These are phyloP conservation scores for Xylariaceae sp. DNA, from an alignment of 2,329 filamentous ascomycete genomes.

Conservation along the genomic window DNA sequence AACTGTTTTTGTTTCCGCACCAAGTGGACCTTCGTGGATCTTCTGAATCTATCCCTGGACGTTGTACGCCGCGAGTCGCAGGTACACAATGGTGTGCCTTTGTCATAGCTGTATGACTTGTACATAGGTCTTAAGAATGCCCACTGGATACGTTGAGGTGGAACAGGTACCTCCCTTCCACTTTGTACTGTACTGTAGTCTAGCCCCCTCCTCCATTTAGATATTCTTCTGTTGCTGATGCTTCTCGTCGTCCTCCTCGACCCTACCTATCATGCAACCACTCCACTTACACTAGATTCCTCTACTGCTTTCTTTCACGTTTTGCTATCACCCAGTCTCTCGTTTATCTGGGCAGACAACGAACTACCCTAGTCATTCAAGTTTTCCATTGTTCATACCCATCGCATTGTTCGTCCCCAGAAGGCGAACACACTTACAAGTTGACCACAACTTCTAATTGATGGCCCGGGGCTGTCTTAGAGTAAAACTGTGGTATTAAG, in stretches of 20 bases:
- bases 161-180: too few relatives aligned
- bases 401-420: neutral
- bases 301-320: neutral
- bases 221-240: too few relatives aligned
- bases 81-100: neutral
- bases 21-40: neutral
- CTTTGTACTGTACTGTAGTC: too few relatives aligned
- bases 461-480: constrained; percentile 42
- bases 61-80: neutral
- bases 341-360: constrained; percentile 34
- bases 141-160: too few relatives aligned
- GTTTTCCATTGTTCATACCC: constrained; percentile 11
- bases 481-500: constrained; percentile 17
- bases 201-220: too few relatives aligned
- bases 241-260: constrained; percentile 1
- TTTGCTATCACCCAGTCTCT: constrained; percentile 31
- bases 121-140: neutral
- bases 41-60: neutral
- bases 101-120: neutral
- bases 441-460: constrained; percentile 28
- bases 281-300: constrained; percentile 3
- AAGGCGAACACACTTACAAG: neutral
- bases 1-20: constrained; percentile 1
- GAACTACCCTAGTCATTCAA: constrained; percentile 21
- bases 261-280: constrained; percentile 1